Evolutionary conservation across 768 basidiomycete genomes (phyloP), one percentile per base, ranked within the genome.

Genomic region (Astraeus odoratus): DNA sequence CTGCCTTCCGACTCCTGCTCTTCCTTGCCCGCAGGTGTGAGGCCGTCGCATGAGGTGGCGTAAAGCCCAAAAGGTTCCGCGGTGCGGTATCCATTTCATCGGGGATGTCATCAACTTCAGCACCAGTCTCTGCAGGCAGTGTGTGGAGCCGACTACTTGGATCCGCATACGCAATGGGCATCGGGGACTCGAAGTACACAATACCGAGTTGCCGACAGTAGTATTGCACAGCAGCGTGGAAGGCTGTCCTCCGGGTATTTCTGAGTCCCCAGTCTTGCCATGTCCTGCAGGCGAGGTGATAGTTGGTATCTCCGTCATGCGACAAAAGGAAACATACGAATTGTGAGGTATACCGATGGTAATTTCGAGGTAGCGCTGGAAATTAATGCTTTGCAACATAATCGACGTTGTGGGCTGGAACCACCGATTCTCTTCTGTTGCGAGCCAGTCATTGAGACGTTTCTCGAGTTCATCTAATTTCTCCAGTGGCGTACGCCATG

Each of bases 341-440:
- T 76, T 77, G 51, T 76, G 73, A 43, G 64, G 65, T 44, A 87
- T 82, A 50, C 74, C 72, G 39, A 90, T 80, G 1, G 83, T 83
- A 44, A 86, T 55, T 51, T 82, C 81, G 36, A 90, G 56, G 53
- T 78, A 78, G 39, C 77, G 71, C 59, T 86, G 84, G 51, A 71
- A 80, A 15, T 73, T 67, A 57, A 89, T 85, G 18, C 73, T 67
- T 55, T 84, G 82, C 37, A 86, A 55, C 5, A 67, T 73, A 47
- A 88, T 66, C 25, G 72, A 74, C 8, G 86, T 89, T 23, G 70
- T 72, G 3, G 86, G 79, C 42, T 81, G 73, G 54, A 73, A 88
- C 86, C 86, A 88, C 18, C 86, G 70, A 54, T 88, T 84, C 57
- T 86, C 81, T 57, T 89, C 87, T 8, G 80, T 85, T 23, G 75